Evolutionary conservation across 768 basidiomycete species (phyloP).

Genomic region (Tylopilus sp.): DNA sequence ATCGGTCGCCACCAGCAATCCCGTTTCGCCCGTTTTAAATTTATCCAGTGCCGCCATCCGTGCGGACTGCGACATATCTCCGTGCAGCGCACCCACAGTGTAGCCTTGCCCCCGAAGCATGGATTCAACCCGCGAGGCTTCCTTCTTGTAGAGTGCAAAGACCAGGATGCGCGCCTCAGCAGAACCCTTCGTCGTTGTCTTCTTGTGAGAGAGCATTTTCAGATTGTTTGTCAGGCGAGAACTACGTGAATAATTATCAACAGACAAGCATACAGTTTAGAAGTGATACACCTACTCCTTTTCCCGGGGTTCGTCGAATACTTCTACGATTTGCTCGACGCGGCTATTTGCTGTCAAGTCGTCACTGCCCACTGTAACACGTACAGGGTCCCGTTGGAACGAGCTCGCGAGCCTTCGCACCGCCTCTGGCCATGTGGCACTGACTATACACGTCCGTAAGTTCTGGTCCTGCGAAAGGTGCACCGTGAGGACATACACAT

Average conservation of each 20-base stretch:
- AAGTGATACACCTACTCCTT: slow-evolving; percentile 67
- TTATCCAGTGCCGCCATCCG: slow-evolving; percentile 82
- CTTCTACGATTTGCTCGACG: slow-evolving; percentile 91
- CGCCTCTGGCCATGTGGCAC: slow-evolving; percentile 97
- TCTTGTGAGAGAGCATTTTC: slow-evolving; percentile 54
- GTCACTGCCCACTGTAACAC: slow-evolving; percentile 93
- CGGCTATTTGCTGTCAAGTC: slow-evolving; percentile 92
- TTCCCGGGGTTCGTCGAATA: slow-evolving; percentile 77
- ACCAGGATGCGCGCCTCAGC: slow-evolving; percentile 73
- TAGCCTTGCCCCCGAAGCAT: slow-evolving; percentile 74
- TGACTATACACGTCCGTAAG: slow-evolving; percentile 51
- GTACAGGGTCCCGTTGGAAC: slow-evolving; percentile 80
- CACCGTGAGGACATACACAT: slow-evolving; percentile 68
- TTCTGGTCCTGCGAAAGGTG: background rate
- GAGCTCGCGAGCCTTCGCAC: slow-evolving; percentile 86
- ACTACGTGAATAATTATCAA: slow-evolving; percentile 38
- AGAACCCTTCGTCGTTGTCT: slow-evolving; percentile 47
- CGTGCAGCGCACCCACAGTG: slow-evolving; percentile 79
- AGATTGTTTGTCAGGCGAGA: slow-evolving; percentile 58
- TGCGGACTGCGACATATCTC: slow-evolving; percentile 84
- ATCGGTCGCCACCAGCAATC: slow-evolving; percentile 91
- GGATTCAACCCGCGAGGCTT: slow-evolving; percentile 85
- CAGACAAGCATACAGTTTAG: background rate
- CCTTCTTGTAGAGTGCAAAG: slow-evolving; percentile 97
- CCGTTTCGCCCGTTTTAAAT: slow-evolving; percentile 80